phyloP scores from a whole-genome alignment of 2,329 filamentous ascomycete species.

The Ambrosiella cleistominuta region DNA sequence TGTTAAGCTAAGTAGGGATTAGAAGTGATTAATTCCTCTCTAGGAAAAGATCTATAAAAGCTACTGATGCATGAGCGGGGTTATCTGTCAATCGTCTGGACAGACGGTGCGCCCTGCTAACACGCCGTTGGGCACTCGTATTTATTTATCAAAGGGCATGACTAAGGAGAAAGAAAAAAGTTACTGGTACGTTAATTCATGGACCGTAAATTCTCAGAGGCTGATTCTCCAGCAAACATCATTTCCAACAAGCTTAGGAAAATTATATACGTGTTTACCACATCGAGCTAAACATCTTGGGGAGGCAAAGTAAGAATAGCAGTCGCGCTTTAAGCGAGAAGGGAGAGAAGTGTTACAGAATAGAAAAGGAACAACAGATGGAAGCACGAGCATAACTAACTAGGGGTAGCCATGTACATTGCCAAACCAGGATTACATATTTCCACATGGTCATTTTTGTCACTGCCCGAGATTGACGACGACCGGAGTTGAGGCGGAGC shows the following conservation, averaged over 20 bases:
- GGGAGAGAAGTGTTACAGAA: not conserved
- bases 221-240: too few relatives aligned
- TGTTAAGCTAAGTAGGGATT: not conserved
- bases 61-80: not conserved
- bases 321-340: not conserved
- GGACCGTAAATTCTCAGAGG: too few relatives aligned
- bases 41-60: slow-evolving; percentile 7
- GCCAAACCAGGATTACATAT: too few relatives aligned
- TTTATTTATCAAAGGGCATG: not conserved
- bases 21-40: not conserved
- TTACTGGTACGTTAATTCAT: too few relatives aligned
- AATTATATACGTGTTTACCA: too few relatives aligned
- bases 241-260: too few relatives aligned
- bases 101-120: not conserved
- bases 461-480: too few relatives aligned
- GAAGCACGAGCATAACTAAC: not conserved
- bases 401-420: not conserved
- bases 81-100: not conserved
- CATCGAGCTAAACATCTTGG: too few relatives aligned
- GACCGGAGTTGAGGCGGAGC: too few relatives aligned
- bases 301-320: too few relatives aligned
- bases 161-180: too few relatives aligned
- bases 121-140: not conserved
- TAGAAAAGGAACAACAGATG: not conserved
- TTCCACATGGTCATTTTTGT: too few relatives aligned